Evolutionary conservation across 495 filamentous ascomycete species (phyloP).

Genomic region (Lichenothelia convexa): DNA sequence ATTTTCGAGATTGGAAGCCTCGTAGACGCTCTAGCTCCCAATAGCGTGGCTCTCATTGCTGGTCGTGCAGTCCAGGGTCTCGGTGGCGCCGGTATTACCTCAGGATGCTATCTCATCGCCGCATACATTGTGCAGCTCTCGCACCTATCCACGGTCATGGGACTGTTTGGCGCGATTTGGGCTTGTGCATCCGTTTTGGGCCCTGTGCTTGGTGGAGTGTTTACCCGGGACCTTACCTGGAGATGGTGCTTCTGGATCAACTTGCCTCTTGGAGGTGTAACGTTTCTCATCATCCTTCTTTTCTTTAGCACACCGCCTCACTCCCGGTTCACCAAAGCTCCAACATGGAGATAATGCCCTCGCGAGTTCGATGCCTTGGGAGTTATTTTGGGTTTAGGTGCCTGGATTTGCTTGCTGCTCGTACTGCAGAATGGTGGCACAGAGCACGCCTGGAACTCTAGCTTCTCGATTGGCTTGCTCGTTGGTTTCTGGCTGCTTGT

Average conservation of each 20-base stretch:
- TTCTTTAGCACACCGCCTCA: conserved; percentile 20
- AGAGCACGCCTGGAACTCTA: conserved; percentile 14
- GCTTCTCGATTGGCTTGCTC: conserved; percentile 28
- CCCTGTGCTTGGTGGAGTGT: conserved; percentile 31
- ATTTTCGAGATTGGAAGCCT: conserved; percentile 10
- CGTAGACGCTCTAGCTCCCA: conserved; percentile 8
- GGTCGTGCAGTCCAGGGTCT: conserved; percentile 13
- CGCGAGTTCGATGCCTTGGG: conserved; percentile 1
- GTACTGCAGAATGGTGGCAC: conserved; percentile 16
- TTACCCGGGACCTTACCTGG: conserved; percentile 27
- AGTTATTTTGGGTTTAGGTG: background rate
- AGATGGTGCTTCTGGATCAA: conserved; percentile 39
- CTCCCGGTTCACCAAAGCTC: background rate
- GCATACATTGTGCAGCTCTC: conserved; percentile 17
- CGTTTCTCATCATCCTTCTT: conserved; percentile 22
- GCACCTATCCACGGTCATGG: conserved; percentile 21
- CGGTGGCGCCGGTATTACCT: conserved; percentile 13
- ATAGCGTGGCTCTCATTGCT: conserved; percentile 11
- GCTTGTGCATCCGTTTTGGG: conserved; percentile 25
- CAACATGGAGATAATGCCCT: background rate
- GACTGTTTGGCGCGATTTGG: conserved; percentile 24
- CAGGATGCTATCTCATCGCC: conserved; percentile 16
- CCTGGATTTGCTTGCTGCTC: conserved; percentile 10
- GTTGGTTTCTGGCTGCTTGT: conserved; percentile 20
- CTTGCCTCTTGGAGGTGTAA: conserved; percentile 29